Evolutionary conservation across 83 land plant genomes (phyloP).

Genomic region (Thuja plicata): DNA sequence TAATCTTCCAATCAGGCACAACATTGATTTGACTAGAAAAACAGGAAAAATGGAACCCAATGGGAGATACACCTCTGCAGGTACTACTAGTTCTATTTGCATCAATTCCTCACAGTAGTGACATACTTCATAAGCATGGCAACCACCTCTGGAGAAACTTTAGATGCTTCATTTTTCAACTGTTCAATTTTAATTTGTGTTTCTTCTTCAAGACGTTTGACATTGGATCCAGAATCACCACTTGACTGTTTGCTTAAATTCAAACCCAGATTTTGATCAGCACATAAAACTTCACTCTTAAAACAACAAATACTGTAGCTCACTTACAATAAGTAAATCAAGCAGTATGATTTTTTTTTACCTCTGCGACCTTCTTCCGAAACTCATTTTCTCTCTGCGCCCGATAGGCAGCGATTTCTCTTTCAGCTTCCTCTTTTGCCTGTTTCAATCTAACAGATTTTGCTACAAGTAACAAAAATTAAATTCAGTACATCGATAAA

Average conservation of each 20-base stretch:
- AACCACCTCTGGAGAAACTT: conserved; percentile 74
- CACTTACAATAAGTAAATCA: neutral
- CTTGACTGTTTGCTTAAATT: conserved; percentile 30
- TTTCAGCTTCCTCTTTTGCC: conserved; percentile 90
- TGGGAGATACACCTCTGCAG: neutral
- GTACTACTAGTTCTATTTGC: neutral
- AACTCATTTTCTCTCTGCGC: conserved; percentile 78
- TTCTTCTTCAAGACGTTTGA: conserved; percentile 69
- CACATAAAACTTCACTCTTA: neutral
- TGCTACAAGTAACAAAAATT: conserved; percentile 29
- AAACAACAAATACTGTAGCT: neutral
- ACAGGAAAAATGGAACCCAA: neutral
- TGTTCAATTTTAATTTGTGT: conserved; percentile 64
- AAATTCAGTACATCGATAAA: neutral
- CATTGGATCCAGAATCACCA: conserved; percentile 56
- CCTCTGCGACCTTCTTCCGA: conserved; percentile 73
- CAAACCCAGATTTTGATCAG: neutral
- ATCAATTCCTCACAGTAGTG: conserved; percentile 69
- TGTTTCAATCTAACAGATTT: conserved; percentile 76
- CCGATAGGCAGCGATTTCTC: conserved; percentile 74
- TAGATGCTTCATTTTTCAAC: conserved; percentile 56
- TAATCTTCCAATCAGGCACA: neutral
- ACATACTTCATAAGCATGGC: conserved; percentile 80
- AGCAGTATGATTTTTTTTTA: neutral
- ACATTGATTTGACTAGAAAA: neutral